Base-by-base conservation (phyloP, 2,329 filamentous ascomycete genomes). In the Apiospora pterosperma region DNA sequence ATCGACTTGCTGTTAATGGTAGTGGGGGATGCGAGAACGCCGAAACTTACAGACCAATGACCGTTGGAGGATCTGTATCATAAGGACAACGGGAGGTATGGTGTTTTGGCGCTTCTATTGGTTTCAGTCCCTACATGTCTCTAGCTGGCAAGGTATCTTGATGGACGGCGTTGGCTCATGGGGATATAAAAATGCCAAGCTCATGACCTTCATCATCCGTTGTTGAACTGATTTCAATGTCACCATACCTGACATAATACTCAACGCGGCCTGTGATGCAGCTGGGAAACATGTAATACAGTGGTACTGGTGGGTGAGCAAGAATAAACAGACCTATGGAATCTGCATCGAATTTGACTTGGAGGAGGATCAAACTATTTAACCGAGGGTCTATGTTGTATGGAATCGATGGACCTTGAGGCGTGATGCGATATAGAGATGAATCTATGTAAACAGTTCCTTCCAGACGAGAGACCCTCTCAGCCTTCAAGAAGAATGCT, bases 301-400 rank as follows among this genome's bases (percentile, higher is more conserved):
- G 75, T 88, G 86, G 85, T 88, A 80, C 75, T 89, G 87, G 87
- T 80, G 87, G 66, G 85, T 85, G 4, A 72, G 76, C 19, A 78
- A 76, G 63, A 82, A 85, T 66, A 71, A 84, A 65, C 87, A 90
- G 80, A 88, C 86, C 12, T 90, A 90, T 72, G 84, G 88, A 78
- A 81, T 82, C 61, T 90, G 87, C 75, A 78, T 89, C 62, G 87
- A 90, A 71, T 88, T 90, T 62, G 69, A 70, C 16, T 55, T 72
- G 16, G 36, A 64, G 28, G 31, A 28, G 16, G 21, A 55, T n/a
- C 68, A 66, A 58, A 1, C 5, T 41, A 2, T 7, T 6, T 7
- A n/a, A 6, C 1, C 5, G 16, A 5, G 16, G 5, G 5, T 5
- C 16, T 16, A 14, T 3, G 6, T 5, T 39, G 6, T 2, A 16